Evolutionary conservation across 2,329 filamentous ascomycete genomes (phyloP), one percentile per base, ranked within the genome.

Genomic region (Furcasterigmium furcatum): DNA sequence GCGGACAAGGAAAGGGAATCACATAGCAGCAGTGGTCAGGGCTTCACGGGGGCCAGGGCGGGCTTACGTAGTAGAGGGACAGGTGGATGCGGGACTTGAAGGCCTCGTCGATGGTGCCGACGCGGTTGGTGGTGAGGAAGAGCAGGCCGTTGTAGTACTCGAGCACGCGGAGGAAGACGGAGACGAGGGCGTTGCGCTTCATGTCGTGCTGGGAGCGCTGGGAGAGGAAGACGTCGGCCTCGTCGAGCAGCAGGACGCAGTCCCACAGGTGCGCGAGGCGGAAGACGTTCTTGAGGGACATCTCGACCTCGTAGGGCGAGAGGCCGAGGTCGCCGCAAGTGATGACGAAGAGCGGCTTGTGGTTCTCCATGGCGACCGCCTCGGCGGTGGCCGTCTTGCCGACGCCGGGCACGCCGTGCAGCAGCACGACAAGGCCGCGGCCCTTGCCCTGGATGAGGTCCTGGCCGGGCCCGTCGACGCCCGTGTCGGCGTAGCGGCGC

Each of bases 81-180:
- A 72, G 51, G 45, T 75, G 71, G 32, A 76, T 71, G 14, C 72
- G 66, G 2, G 72, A 75, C 55, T 67, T 67, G 58, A 76, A 74
- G 1, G 74, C 74, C 45, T 72, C 71, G 42, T 78, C 74, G 4
- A 78, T 65, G 2, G 61, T 60, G 14, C 72, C 70, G 6, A 74
- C 67, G 4, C 72, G 65, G 58, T 77, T 79, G 9, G 73, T 78
- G 0, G 74, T 79, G 4, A 78, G 59, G 57, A 73, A 74, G 7
- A 76, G 53, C 5, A 75, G 62, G 18, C 73, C 73, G 3, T 60
- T 60, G 50, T 73, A 74, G 56, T 74, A 74, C 53, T 75, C 72
- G 0, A 76, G 59, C 0, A 71, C 61, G 4, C 70, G 63, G 4
- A 76, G 59, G 52, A 76, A 75, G 2, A 74, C 71, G 0, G 65